Evolutionary conservation across 2,329 filamentous ascomycete species (phyloP), one percentile per base, ranked within the genome.

Genomic region (Pseudogymnoascus sp.): DNA sequence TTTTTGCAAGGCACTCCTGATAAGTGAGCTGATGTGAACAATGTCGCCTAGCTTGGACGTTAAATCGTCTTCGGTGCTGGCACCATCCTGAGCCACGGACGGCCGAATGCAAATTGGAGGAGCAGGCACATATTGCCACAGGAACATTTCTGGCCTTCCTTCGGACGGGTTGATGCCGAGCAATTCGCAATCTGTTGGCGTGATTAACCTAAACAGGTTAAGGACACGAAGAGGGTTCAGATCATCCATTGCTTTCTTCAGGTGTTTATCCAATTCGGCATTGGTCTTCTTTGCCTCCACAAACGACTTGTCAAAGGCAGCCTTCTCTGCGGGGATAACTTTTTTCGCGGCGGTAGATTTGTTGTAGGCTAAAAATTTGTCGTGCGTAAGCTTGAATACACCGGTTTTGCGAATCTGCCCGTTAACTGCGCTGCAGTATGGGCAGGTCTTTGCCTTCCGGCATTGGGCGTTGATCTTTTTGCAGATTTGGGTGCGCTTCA

Each of bases 11-110:
- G 91, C 90, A 20, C 90, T 88, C 58, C 89, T 86, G 64, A 99
- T 90, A 68, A 95, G 84, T 60, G 89, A 88, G 70, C 92, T 96
- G 65, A 95, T 90, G 69, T 95, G 90, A 8, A 97, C 88, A 66
- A 99, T 97, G 71, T 99, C 93, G 30, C 91, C 89, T n/a, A 99
- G 82, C 72, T 97, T 97, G 60, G 93, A 92, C 0, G 94, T 99
- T 64, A 99, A 83, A 69, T 99, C 94, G 71, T 99, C 94, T 73
- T 99, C 94, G 18, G 90, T 99, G 66, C 90, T 97, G 3, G 92
- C 89, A 63, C 85, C 90, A 65, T 97, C 94, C 73, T 97, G 94
- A 30, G 88, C 88, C 15, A 99, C 94, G 0, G 92, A 97, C 0
- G 94, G 94, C 62, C 94, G 83, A 68, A 99, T 96, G 67, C 91